These are phyloP conservation scores for Perilla frutescens DNA, from an alignment of 257 asterid genomes.

Conservation along the genomic window DNA sequence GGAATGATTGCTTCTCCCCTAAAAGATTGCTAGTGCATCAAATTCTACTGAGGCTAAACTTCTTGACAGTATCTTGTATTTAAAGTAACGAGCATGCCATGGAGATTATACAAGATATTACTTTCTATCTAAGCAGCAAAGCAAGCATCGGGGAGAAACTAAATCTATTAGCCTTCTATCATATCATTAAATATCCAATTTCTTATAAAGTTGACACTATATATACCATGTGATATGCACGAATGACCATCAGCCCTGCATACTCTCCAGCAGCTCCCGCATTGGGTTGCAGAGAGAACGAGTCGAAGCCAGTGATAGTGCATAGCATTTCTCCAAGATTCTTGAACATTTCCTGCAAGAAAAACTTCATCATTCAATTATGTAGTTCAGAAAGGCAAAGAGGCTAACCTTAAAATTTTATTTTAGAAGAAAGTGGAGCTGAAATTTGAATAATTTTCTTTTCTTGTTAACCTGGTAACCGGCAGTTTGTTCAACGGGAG, in stretches of 20 bases:
- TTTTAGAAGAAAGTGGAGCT: background rate
- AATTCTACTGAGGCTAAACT: too few relatives aligned
- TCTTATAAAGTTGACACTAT: background rate
- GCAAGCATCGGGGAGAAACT: background rate
- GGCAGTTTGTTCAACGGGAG: conserved; percentile 74
- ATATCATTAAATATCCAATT: background rate
- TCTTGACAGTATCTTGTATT: too few relatives aligned
- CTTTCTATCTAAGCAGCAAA: background rate
- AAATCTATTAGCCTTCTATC: background rate
- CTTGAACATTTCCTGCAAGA: conserved; percentile 83
- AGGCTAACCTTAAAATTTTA: background rate
- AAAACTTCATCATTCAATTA: conserved; percentile 26
- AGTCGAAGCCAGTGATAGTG: conserved; percentile 87
- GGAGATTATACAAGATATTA: background rate
- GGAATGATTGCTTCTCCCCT: too few relatives aligned
- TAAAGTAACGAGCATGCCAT: background rate
- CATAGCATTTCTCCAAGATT: conserved; percentile 84
- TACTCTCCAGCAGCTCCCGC: conserved; percentile 99
- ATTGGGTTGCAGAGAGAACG: conserved; percentile 93
- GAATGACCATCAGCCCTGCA: conserved; percentile 97
- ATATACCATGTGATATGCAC: conserved; percentile 91
- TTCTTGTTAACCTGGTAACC: conserved; percentile 70
- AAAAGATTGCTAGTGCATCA: too few relatives aligned
- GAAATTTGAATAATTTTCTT: conserved; percentile 7
- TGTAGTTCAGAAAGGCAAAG: conserved; percentile 19